Base-by-base conservation (phyloP, 2,329 filamentous ascomycete genomes). In the Penicillium sclerotigenum region DNA sequence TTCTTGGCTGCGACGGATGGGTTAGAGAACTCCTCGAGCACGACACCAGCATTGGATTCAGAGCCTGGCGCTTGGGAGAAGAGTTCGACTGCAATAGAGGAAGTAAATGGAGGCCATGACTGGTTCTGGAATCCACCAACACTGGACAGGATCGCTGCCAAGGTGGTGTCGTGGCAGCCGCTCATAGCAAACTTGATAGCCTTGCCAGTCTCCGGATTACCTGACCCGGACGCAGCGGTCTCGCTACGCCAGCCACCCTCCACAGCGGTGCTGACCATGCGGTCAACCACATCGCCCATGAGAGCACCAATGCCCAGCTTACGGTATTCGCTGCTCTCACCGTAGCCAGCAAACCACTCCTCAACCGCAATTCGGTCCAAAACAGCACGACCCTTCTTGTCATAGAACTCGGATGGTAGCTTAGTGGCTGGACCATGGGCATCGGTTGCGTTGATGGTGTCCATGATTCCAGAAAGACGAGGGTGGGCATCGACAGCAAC, bases 111-210 rank as follows among this genome's bases (percentile, higher is more conserved):
- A 0, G 94, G 94, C 94, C 94, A 99, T 34, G 82, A 81, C 46
- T 83, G 83, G 20, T 78, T 77, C 40, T 89, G 80, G 70, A 90
- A 94, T 3, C 89, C 88, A 3, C 93, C 94, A 7, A 97, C 75
- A 62, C 89, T 90, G 16, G 87, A 78, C 28, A 99, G 77, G 1
- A 91, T 79, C 1, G 83, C 89, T 3, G 90, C 94, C 5, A 99
- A 81, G 0, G 94, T 97, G 2, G 94, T 97, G 70, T 97, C 92
- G 73, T 97, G 92, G 68, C 92, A 96, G 31, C 92, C 92, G 62
- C 85, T 89, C 67, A 97, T 78, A 16, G 86, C 87, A 61, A 97
- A 87, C 59, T 87, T 88, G 66, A 94, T 68, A 46, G 77, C 62
- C 53, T 77, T 67, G 62, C 71, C 66, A 60, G 71, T 65, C 60